Conservation (phyloP, 2,329 filamentous ascomycete species). For the Daldinia eschscholtzii region DNA sequence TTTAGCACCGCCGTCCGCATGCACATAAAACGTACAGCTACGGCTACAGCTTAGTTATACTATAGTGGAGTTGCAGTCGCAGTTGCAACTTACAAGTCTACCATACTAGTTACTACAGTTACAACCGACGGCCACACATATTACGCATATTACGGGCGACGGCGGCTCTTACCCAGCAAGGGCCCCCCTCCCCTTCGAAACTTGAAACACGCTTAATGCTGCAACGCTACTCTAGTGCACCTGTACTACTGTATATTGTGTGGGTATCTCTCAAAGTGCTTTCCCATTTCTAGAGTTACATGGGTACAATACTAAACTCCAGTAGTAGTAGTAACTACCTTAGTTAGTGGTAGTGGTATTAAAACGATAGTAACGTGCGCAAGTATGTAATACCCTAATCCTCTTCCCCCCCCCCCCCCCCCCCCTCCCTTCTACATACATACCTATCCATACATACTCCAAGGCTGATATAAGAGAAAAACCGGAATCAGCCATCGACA, state of each 20-base stretch:
- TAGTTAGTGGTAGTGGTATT: neutral
- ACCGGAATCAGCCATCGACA: constrained; percentile 30
- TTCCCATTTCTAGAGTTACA: constrained; percentile 10
- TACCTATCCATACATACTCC: neutral
- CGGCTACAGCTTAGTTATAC: neutral
- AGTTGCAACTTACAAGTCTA: constrained; percentile 9
- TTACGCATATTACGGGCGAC: constrained; percentile 17
- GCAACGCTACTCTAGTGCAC: constrained; percentile 45
- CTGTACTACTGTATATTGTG: constrained; percentile 24
- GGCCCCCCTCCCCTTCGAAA: constrained; percentile 35
- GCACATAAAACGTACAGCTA: constrained; percentile 27
- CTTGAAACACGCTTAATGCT: constrained; percentile 51
- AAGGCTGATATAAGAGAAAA: constrained; percentile 34
- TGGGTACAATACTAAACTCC: neutral
- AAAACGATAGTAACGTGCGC: neutral
- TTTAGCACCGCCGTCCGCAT: constrained; percentile 18
- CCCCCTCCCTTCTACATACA: neutral
- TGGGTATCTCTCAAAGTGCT: constrained; percentile 3
- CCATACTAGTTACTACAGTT: neutral
- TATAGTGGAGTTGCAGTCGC: neutral
- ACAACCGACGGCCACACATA: neutral
- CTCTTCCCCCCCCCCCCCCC: neutral
- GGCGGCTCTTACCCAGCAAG: constrained; percentile 35
- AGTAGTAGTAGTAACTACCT: neutral
- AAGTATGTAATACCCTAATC: constrained; percentile 11